phyloP scores from a whole-genome alignment of 2,329 filamentous ascomycete species.

The Cytospora piceicola region DNA sequence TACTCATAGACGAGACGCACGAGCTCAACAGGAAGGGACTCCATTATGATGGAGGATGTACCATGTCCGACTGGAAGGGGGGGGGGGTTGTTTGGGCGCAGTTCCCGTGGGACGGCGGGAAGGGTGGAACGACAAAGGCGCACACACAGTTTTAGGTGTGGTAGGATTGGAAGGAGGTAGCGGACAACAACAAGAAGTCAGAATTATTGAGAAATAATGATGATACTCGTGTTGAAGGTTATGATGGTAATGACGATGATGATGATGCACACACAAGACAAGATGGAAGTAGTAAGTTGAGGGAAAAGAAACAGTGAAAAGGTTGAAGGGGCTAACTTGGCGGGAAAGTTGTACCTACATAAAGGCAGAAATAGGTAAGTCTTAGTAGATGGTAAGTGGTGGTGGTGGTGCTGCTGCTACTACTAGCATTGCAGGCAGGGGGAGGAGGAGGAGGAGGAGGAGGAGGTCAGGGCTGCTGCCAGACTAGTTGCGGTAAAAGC shows the following conservation, averaged over 20 bases:
- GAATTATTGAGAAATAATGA: not conserved
- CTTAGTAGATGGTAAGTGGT: constrained; percentile 6
- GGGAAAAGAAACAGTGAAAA: constrained; percentile 11
- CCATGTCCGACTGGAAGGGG: constrained; percentile 20
- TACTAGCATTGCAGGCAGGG: constrained; percentile 6
- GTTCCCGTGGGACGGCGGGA: constrained; percentile 18
- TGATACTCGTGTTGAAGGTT: too few relatives aligned
- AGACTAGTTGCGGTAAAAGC: constrained; percentile 9
- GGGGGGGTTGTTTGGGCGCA: constrained; percentile 5
- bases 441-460: not conserved
- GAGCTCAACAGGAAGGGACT: constrained; percentile 45
- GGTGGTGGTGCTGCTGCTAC: not conserved
- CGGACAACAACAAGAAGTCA: not conserved
- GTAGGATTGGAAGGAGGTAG: constrained; percentile 4
- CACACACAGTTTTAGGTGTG: constrained; percentile 4
- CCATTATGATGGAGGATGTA: constrained; percentile 28
- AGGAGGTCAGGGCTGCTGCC: not conserved
- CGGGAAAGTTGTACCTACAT: constrained; percentile 29
- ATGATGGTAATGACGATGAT: constrained; percentile 3
- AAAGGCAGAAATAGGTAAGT: constrained; percentile 19
- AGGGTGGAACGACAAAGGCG: constrained; percentile 10
- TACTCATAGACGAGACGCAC: constrained; percentile 48
- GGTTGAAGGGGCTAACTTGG: constrained; percentile 5
- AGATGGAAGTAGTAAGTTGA: constrained; percentile 1
- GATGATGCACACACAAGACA: not conserved